Conservation (phyloP, 2,329 filamentous ascomycete species). For the Neonectria faginata region DNA sequence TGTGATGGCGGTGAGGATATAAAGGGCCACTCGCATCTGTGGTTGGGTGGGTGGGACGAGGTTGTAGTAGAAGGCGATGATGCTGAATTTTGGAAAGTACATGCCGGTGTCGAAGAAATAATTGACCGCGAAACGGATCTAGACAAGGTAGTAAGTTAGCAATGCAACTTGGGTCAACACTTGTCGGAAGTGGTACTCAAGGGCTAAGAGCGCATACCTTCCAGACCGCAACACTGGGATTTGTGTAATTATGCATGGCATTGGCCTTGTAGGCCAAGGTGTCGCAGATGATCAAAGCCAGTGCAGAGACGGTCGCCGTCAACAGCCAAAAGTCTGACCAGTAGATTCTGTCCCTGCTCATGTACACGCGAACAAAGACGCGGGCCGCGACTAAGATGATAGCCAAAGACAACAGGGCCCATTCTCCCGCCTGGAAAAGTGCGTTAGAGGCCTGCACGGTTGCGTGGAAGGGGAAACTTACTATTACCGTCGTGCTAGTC, state of each 20-base stretch:
- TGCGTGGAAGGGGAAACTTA: neutral
- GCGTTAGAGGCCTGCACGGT: neutral
- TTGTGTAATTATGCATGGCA: slow-evolving; percentile 11
- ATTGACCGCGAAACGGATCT: slow-evolving; percentile 40
- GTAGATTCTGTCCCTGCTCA: slow-evolving; percentile 20
- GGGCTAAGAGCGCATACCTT: neutral
- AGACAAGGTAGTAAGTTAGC: neutral
- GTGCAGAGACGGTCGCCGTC: slow-evolving; percentile 1
- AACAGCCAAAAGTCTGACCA: slow-evolving; percentile 12
- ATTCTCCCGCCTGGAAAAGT: slow-evolving; percentile 11
- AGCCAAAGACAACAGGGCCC: slow-evolving; percentile 16
- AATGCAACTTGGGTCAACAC: no score
- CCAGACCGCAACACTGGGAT: slow-evolving; percentile 3
- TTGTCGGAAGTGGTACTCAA: no score
- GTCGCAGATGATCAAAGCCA: slow-evolving; percentile 17
- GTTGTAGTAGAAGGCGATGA: slow-evolving; percentile 42
- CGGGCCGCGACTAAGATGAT: slow-evolving; percentile 18
- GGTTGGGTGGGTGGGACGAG: slow-evolving; percentile 36
- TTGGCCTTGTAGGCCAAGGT: slow-evolving; percentile 8
- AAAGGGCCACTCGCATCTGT: slow-evolving; percentile 32
- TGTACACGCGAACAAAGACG: slow-evolving; percentile 18
- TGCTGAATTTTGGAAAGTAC: slow-evolving; percentile 43
- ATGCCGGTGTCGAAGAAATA: slow-evolving; percentile 45
- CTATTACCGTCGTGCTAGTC: neutral
- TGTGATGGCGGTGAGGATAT: slow-evolving; percentile 32